phyloP scores from a whole-genome alignment of 129 eudicot genomes.

The Dittrichia graveolens region DNA sequence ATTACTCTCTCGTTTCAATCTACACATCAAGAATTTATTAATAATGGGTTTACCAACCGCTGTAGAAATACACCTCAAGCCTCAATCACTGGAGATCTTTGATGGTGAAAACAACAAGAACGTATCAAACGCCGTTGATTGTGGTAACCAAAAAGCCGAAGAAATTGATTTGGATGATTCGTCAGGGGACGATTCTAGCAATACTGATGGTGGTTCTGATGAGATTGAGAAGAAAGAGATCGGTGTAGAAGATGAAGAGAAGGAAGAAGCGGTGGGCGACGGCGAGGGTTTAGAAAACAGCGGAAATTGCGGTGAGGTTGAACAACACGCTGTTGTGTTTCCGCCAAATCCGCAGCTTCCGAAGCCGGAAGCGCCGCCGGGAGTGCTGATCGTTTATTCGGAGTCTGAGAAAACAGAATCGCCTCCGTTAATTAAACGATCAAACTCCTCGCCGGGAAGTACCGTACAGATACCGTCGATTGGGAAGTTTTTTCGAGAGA shows the following conservation, averaged over 20 bases:
- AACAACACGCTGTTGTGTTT: constrained; percentile 31
- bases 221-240: constrained; percentile 34
- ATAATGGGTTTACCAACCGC: constrained; percentile 15
- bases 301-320: constrained; percentile 21
- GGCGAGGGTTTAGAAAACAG: constrained; percentile 22
- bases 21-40: neutral
- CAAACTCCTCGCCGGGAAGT: constrained; percentile 48
- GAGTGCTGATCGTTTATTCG: constrained; percentile 16
- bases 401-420: constrained; percentile 22
- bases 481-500: constrained; percentile 67
- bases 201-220: constrained; percentile 15
- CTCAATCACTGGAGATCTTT: constrained; percentile 22
- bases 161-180: constrained; percentile 20
- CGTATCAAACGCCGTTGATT: constrained; percentile 21
- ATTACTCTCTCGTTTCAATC: neutral
- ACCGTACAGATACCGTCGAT: constrained; percentile 60
- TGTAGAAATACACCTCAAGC: constrained; percentile 7
- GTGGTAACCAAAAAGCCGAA: constrained; percentile 8
- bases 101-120: neutral
- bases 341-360: constrained; percentile 62
- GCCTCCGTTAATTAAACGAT: constrained; percentile 31
- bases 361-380: constrained; percentile 71
- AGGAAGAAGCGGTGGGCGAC: neutral
- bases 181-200: constrained; percentile 18
- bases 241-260: neutral